Base-by-base conservation (phyloP, 2,329 filamentous ascomycete genomes). In the Pseudofabraea citricarpa region DNA sequence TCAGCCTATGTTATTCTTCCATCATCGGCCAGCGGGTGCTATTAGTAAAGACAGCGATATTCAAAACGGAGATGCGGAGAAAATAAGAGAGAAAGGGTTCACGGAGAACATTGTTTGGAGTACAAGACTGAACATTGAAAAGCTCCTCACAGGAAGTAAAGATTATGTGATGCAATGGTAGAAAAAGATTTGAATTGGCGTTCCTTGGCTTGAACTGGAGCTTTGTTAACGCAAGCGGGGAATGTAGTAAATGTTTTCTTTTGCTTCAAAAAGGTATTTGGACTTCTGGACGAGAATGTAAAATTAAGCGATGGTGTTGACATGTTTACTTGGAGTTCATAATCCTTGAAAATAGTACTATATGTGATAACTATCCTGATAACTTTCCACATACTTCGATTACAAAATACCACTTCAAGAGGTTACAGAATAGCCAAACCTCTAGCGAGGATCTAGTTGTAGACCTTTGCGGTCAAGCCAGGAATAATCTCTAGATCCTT, bases 81-180 rank as follows among this genome's bases (percentile, higher is more conserved):
- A 51, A 24, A 22, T 54, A 2, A 49, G 58, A 10, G 53, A 64
- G 41, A 64, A 59, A 36, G 61, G 57, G 0, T 48, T 41, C n/a
- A 64, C 60, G 3, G 60, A 63, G 44, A 62, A 62, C 24, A 61
- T 65, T 26, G 53, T 64, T 38, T 61, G 56, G 58, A 64, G 62
- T 40, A 57, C 58, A 38, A 58, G 61, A 40, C 51, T 61, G 44
- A 65, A 64, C 39, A 46, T 65, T 6, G 49, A 48, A 41, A 60
- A 64, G 29, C 49, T 64, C 52, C 53, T 64, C 4, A 45, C 23
- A 21, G 49, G 47, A 2, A 31, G 12, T 13, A 26, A 35, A 6
- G 42, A 48, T 24, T 50, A 40, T 40, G 38, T 43, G 5, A 46
- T 26, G 39, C 44, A 44, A 15, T 52, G 44, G 44, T 49, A 37